Evolutionary conservation across 2,329 filamentous ascomycete species (phyloP).

Genomic region (Hypoxylon sp.): DNA sequence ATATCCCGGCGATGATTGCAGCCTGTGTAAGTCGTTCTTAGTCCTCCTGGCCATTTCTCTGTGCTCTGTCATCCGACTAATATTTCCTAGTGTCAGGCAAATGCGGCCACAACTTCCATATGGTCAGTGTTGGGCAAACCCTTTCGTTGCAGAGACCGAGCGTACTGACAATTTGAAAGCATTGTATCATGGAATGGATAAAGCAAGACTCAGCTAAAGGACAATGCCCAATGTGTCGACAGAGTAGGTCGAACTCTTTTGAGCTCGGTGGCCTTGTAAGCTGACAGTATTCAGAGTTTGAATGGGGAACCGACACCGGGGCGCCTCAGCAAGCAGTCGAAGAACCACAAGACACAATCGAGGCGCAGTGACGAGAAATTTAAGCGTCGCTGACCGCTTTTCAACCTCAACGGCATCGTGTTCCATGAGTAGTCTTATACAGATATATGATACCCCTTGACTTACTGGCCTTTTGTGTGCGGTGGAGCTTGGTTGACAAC

Average conservation of each 20-base stretch:
- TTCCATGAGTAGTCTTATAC: background rate
- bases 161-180: conserved; percentile 66
- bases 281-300: conserved; percentile 51
- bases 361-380: conserved; percentile 30
- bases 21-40: conserved; percentile 76
- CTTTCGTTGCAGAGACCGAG: conserved; percentile 8
- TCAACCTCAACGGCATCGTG: background rate
- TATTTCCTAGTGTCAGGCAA: conserved; percentile 83
- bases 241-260: conserved; percentile 71
- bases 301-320: conserved; percentile 50
- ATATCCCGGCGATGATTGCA: conserved; percentile 96
- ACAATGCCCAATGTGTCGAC: conserved; percentile 97
- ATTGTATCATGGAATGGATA: conserved; percentile 97
- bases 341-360: conserved; percentile 44
- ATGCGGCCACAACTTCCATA: conserved; percentile 98
- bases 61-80: conserved; percentile 30
- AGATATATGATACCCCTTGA: background rate
- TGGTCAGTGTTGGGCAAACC: conserved; percentile 75
- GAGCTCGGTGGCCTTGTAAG: background rate
- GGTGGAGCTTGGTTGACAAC: conserved; percentile 7
- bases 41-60: conserved; percentile 1
- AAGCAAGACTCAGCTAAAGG: conserved; percentile 94
- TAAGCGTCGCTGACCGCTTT: background rate
- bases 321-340: conserved; percentile 36
- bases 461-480: background rate